Base-by-base conservation (phyloP, 352 stramenopile genomes). In the Pythium angustatum region DNA sequence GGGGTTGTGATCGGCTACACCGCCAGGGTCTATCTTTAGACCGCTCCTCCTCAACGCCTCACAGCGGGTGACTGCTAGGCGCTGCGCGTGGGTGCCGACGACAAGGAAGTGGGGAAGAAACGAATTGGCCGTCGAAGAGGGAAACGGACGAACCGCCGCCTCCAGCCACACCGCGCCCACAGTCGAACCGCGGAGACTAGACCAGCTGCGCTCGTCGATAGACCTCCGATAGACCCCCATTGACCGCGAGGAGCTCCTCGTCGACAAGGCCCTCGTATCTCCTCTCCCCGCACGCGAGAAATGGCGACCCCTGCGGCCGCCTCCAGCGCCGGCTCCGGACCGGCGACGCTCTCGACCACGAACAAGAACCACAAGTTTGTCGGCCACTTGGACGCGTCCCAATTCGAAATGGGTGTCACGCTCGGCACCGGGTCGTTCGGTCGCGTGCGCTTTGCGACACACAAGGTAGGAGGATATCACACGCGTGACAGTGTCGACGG, bases 371-470 rank as follows among this genome's bases (percentile, higher is more conserved):
- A 61, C 66, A 73, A 73, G 59, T 73, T 73, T 45, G 66, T 73
- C 59, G 66, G 66, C 31, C 66, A 73, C 38, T 75, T 96, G 41
- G 79, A 95, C 72, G 78, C 74, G 61, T 66, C 79, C 22, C 94
- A 99, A 67, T 99, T 99, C 71, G 87, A 98, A 19, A 83, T 98
- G 66, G 96, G 96, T 28, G 93, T 98, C 56, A 98, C 95, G 11
- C 78, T 99, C n/a, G 96, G 96, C 41, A 98, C 95, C 14, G 96
- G 96, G 15, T 98, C 94, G 14, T 99, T 99, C 73, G 96, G 96
- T 5, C 89, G 96, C n/a, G 96, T 99, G 60, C 87, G 94, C 68
- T 98, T 99, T 65, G 90, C 89, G 5, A 98, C 93, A 4, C 96
- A 99, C 77, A 98, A 96, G 78, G 84, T 93, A 54, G 58, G 51